These are phyloP conservation scores for Aspergillus piperis DNA, from an alignment of 2,329 filamentous ascomycete genomes.

Conservation along the genomic window DNA sequence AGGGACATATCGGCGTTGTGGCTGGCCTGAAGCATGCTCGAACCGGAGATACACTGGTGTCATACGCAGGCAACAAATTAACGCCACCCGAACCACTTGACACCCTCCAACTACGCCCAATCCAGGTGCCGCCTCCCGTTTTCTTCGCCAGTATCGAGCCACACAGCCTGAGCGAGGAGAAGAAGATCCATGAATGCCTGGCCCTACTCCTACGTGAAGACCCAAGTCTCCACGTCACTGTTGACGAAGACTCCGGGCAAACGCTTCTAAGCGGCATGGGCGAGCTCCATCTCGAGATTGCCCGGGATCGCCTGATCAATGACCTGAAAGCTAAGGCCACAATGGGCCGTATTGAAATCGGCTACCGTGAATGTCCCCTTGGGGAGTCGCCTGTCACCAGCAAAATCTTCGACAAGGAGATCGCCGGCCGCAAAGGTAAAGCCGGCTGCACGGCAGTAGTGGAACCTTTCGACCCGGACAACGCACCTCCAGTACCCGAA, in stretches of 20 bases:
- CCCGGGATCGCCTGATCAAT: slow-evolving; percentile 80
- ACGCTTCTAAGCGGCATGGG: slow-evolving; percentile 96
- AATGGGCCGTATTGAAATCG: slow-evolving; percentile 91
- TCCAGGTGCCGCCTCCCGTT: slow-evolving; percentile 86
- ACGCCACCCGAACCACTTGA: slow-evolving; percentile 69
- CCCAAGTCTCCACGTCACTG: slow-evolving; percentile 80
- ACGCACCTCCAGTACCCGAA: slow-evolving; percentile 15
- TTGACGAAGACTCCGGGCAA: slow-evolving; percentile 88
- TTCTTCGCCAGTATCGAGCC: slow-evolving; percentile 95
- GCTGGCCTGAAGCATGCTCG: slow-evolving; percentile 86
- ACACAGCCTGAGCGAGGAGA: slow-evolving; percentile 74
- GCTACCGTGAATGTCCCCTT: slow-evolving; percentile 83
- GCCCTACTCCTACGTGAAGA: slow-evolving; percentile 84
- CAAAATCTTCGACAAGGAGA: slow-evolving; percentile 71
- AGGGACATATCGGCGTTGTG: slow-evolving; percentile 92
- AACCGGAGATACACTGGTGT: slow-evolving; percentile 88
- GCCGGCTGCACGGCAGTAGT: slow-evolving; percentile 72
- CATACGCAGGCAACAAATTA: slow-evolving; percentile 65
- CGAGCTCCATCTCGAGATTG: slow-evolving; percentile 91
- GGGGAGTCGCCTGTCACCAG: slow-evolving; percentile 58
- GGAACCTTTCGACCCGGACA: slow-evolving; percentile 55
- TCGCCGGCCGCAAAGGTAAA: slow-evolving; percentile 77
- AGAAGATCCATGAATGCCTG: slow-evolving; percentile 74
- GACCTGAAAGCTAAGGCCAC: slow-evolving; percentile 83
- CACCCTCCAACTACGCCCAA: slow-evolving; percentile 79